Evolutionary conservation across 176 grass and related monocot genomes (phyloP).

Genomic region (Ensete ventricosum): DNA sequence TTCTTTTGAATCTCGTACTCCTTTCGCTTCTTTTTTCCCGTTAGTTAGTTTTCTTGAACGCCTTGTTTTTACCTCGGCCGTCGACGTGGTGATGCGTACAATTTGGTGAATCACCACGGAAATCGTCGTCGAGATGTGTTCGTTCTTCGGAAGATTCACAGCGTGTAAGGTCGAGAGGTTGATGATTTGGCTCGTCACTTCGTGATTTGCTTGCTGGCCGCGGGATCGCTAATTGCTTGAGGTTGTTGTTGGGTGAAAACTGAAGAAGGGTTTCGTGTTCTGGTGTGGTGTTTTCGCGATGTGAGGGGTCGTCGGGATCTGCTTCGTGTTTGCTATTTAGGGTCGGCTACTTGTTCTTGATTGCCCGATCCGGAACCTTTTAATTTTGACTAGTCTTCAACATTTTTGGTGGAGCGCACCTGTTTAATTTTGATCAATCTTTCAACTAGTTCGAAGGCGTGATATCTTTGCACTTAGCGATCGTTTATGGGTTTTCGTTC

Average conservation of each 20-base stretch:
- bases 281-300: not conserved
- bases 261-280: not conserved
- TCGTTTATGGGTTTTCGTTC: too few relatives aligned
- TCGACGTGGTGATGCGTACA: not conserved
- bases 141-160: not conserved
- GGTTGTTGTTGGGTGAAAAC: not conserved
- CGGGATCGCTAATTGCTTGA: not conserved
- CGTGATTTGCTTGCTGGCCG: not conserved
- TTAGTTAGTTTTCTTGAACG: not conserved
- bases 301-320: not conserved
- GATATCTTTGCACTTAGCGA: too few relatives aligned
- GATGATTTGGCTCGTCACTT: not conserved
- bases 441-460: too few relatives aligned
- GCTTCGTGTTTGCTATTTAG: not conserved
- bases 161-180: not conserved
- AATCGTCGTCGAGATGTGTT: not conserved
- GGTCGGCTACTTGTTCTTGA: not conserved
- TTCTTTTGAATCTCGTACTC: too few relatives aligned
- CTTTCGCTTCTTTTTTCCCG: not conserved
- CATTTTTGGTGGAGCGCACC: too few relatives aligned
- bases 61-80: not conserved
- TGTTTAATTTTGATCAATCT: too few relatives aligned
- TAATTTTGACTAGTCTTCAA: too few relatives aligned
- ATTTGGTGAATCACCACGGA: not conserved
- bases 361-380: too few relatives aligned